phyloP scores from a whole-genome alignment of 768 basidiomycete genomes.

The Lenzites betulinus region DNA sequence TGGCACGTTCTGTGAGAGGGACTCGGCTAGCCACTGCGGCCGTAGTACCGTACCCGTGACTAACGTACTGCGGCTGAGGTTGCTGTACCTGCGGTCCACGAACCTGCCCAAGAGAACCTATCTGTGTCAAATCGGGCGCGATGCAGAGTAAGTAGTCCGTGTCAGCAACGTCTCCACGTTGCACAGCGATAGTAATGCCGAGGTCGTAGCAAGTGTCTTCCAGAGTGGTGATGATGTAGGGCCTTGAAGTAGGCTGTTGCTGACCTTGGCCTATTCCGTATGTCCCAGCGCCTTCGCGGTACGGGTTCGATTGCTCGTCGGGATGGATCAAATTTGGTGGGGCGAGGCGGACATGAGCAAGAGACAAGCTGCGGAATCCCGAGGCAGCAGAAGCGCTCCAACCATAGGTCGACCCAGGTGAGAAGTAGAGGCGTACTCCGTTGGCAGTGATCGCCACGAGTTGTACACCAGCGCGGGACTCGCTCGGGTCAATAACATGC shows the following conservation, averaged over 20 bases:
- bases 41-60: constrained; percentile 38
- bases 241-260: constrained; percentile 49
- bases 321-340: constrained; percentile 77
- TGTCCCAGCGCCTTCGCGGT: constrained; percentile 46
- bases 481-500: constrained; percentile 65
- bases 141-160: constrained; percentile 75
- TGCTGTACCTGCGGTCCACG: constrained; percentile 45
- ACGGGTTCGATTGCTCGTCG: constrained; percentile 60
- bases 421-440: constrained; percentile 85
- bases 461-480: constrained; percentile 71
- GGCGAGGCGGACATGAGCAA: constrained; percentile 79
- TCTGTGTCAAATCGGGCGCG: constrained; percentile 73
- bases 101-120: constrained; percentile 70
- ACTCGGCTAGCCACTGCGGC: constrained; percentile 47
- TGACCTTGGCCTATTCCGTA: constrained; percentile 52
- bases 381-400: constrained; percentile 34
- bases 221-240: constrained; percentile 59
- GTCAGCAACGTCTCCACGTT: constrained; percentile 72
- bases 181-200: constrained; percentile 70
- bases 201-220: constrained; percentile 67
- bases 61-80: constrained; percentile 41
- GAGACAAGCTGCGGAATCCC: constrained; percentile 58
- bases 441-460: constrained; percentile 81
- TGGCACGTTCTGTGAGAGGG: constrained; percentile 76
- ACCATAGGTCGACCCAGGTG: constrained; percentile 43